A percentile compares a stretch with the other conserved stretches of the same genome.
Evolutionary conservation across 331 rosid species (phyloP).

Genomic region (Prunus yedoensis): DNA sequence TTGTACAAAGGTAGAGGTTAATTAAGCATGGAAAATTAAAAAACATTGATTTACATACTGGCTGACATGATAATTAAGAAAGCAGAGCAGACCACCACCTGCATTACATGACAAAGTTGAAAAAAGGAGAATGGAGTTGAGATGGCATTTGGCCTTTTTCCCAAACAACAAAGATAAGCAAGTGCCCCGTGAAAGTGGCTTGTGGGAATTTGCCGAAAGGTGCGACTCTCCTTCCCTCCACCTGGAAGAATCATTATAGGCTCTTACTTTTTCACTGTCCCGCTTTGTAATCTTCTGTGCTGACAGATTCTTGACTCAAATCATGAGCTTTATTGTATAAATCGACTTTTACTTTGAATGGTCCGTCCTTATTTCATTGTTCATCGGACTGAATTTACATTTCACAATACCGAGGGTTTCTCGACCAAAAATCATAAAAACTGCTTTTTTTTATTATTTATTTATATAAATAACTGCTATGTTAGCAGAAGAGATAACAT

Average conservation of each 20-base stretch:
- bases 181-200: conserved; percentile 53
- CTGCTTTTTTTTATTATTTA: no score
- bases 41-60: not conserved
- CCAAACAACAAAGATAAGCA: conserved; percentile 44
- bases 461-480: no score
- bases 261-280: conserved; percentile 23
- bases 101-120: conserved; percentile 37
- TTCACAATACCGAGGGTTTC: no score
- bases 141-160: conserved; percentile 32
- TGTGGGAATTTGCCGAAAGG: conserved; percentile 52
- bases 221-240: conserved; percentile 9
- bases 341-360: no score
- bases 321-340: conserved; percentile 4
- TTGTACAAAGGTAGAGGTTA: not conserved
- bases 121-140: conserved; percentile 24
- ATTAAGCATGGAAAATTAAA: not conserved
- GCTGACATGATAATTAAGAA: not conserved
- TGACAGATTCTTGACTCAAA: conserved; percentile 6
- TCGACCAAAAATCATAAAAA: no score
- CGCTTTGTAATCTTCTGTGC: not conserved
- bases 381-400: no score
- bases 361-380: no score
- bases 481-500: not conserved
- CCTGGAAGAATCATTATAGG: conserved; percentile 44
- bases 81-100: conserved; percentile 17